A percentile compares a stretch with the other conserved stretches of the same genome.
These are phyloP conservation scores for Herpetomonas muscarum DNA, from an alignment of 208 protist genomes.

Conservation along the genomic window DNA sequence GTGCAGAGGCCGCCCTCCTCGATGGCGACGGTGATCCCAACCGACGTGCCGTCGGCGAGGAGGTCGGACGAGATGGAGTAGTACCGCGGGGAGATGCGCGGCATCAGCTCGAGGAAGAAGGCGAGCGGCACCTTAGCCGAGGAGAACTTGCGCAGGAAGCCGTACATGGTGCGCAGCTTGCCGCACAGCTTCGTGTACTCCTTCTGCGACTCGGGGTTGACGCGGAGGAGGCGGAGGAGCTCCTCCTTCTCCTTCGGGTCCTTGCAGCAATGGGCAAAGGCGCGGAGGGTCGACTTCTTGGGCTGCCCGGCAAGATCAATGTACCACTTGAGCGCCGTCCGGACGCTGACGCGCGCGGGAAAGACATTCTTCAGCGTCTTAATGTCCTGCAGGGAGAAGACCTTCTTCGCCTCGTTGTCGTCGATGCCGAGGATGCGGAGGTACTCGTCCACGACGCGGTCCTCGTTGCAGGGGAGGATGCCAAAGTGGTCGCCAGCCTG, in stretches of 20 bases:
- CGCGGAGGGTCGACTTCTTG: conserved; percentile 89
- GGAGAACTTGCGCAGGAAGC: conserved; percentile 79
- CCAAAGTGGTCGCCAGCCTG: conserved; percentile 95
- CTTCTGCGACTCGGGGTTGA: conserved; percentile 65
- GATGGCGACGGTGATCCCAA: conserved; percentile 87
- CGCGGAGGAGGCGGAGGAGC: conserved; percentile 64
- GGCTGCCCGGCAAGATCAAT: conserved; percentile 76
- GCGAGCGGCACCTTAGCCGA: conserved; percentile 74
- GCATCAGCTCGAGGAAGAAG: conserved; percentile 92
- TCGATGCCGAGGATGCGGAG: conserved; percentile 48
- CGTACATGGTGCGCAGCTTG: conserved; percentile 71
- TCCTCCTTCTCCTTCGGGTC: conserved; percentile 70
- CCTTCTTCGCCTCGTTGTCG: conserved; percentile 51
- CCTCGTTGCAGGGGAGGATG: conserved; percentile 89
- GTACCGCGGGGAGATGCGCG: conserved; percentile 91
- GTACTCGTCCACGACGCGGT: conserved; percentile 79
- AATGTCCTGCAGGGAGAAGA: conserved; percentile 83
- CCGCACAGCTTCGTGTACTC: conserved; percentile 64
- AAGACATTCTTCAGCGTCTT: conserved; percentile 88
- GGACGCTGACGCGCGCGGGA: conserved; percentile 63
- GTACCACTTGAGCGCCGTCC: conserved; percentile 90
- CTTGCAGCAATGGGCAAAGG: conserved; percentile 83
- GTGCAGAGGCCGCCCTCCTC: conserved; percentile 91
- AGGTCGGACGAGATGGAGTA: conserved; percentile 95
- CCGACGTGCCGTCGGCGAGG: conserved; percentile 50